Evolutionary conservation across 2,329 filamentous ascomycete genomes (phyloP), one percentile per base, ranked within the genome.

Genomic region (Epichloe baconii): DNA sequence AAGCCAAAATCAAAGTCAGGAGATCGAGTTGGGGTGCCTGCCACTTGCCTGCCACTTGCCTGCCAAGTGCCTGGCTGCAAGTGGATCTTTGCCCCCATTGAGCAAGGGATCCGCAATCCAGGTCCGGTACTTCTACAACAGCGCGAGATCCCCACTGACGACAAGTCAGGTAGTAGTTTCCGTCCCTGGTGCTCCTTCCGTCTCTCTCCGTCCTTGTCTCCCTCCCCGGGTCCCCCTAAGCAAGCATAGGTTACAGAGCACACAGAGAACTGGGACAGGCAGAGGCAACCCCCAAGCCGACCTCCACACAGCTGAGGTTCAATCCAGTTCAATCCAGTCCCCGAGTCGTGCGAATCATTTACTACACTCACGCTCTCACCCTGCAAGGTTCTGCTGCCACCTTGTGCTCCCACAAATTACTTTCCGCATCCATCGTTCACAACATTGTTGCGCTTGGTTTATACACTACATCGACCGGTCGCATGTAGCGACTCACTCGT

Each of bases 401-500:
- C 17, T 50, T 51, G 49, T 52, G 46, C 36, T 44, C 51, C 49
- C 48, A 19, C 47, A 43, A 44, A 44, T 42, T 17, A 37, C 48
- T 26, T 37, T 51, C 49, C 26, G 44, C 38, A 19, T 42, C 44
- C 10, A 19, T 35, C 35, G 42, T 43, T 47, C 38, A 21, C 37
- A 34, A 14, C 17, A 3, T 45, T 10, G 21, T 47, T 19, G 45
- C 19, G 23, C 44, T 38, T 40, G 37, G 50, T 49, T 48, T 59
- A 55, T 51, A 53, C 56, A 34, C 52, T 58, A 62, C 60, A 58
- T 66, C 66, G 65, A 58, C 60, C 56, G 59, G 61, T 66, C 63
- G 63, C 62, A 60, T 60, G 64, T 59, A 60, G 65, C 62, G 62
- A 62, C 64, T 60, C 67, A 59, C 66, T 59, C 57, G 58, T 62